A percentile compares a stretch with the other conserved stretches of the same genome.
Conservation (phyloP, 2,329 filamentous ascomycete species). For the Colletotrichum liriopes region DNA sequence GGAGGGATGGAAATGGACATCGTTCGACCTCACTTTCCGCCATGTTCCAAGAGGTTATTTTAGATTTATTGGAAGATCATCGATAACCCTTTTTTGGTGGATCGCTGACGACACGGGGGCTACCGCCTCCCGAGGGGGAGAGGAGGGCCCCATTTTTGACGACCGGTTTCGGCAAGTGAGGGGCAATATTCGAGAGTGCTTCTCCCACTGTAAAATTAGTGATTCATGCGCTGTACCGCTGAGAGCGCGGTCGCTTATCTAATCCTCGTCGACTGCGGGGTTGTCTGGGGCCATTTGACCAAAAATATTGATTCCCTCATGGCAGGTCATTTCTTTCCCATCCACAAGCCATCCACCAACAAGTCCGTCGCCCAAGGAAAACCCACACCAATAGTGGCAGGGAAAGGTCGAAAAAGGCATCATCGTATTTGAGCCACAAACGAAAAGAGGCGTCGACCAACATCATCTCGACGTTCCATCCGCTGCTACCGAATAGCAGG, state of each 20-base stretch:
- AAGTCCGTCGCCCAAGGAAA: conserved; percentile 17
- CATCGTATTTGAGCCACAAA: conserved; percentile 22
- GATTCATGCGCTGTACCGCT: conserved; percentile 34
- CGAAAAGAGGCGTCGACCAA: conserved; percentile 17
- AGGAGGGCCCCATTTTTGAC: conserved; percentile 5
- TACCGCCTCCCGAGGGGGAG: background rate
- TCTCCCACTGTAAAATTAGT: conserved; percentile 31
- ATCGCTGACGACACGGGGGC: conserved; percentile 37
- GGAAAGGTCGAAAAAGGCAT: conserved; percentile 19
- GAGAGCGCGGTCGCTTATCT: conserved; percentile 35
- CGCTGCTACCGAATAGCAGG: conserved; percentile 30
- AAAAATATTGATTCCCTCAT: conserved; percentile 41
- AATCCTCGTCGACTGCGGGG: conserved; percentile 36
- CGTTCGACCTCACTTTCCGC: conserved; percentile 27
- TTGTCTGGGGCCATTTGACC: conserved; percentile 13
- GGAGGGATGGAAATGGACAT: conserved; percentile 28
- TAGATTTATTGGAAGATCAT: conserved; percentile 41
- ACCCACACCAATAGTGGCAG: conserved; percentile 11
- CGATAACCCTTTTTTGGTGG: conserved; percentile 36
- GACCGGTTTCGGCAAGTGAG: conserved; percentile 34
- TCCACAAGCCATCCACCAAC: conserved; percentile 37
- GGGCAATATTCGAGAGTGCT: conserved; percentile 34
- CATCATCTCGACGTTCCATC: conserved; percentile 23
- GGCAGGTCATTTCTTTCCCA: conserved; percentile 37
- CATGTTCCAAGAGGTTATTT: conserved; percentile 38